Conservation (phyloP, 2,329 filamentous ascomycete genomes). For the Aspergillus glaucus region DNA sequence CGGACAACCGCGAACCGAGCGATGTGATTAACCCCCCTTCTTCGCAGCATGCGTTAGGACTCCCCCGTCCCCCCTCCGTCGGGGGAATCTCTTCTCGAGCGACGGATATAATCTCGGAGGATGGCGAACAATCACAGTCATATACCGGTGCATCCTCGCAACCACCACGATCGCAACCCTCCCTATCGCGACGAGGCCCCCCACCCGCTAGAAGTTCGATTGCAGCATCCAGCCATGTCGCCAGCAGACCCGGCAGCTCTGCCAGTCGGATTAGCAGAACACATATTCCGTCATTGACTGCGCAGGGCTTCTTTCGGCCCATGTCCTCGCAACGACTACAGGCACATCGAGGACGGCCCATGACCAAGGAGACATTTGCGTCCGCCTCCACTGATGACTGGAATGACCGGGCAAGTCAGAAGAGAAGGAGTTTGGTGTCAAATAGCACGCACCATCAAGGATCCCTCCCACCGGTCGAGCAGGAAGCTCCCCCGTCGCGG, state of each 20-base stretch:
- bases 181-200: slow-evolving; percentile 52
- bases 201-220: slow-evolving; percentile 33
- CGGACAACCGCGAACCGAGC: slow-evolving; percentile 32
- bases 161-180: slow-evolving; percentile 49
- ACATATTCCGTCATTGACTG: slow-evolving; percentile 83
- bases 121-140: slow-evolving; percentile 39
- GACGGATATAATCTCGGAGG: slow-evolving; percentile 55
- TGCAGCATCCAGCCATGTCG: slow-evolving; percentile 39
- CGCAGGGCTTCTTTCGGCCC: slow-evolving; percentile 87
- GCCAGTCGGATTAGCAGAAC: slow-evolving; percentile 67
- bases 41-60: slow-evolving; percentile 47
- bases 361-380: slow-evolving; percentile 23
- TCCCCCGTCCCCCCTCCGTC: slow-evolving; percentile 39
- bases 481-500: slow-evolving; percentile 62
- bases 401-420: slow-evolving; percentile 42
- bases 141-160: slow-evolving; percentile 44
- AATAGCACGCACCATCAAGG: slow-evolving; percentile 42
- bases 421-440: slow-evolving; percentile 55
- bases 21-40: slow-evolving; percentile 29
- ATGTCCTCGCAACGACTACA: slow-evolving; percentile 96
- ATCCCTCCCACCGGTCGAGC: slow-evolving; percentile 34
- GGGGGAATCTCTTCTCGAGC: slow-evolving; percentile 61
- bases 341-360: slow-evolving; percentile 65
- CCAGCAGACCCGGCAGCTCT: slow-evolving; percentile 50
- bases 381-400: slow-evolving; percentile 37